Conservation (phyloP, 805 yeast species). For the Metschnikowia bowlesiae region DNA sequence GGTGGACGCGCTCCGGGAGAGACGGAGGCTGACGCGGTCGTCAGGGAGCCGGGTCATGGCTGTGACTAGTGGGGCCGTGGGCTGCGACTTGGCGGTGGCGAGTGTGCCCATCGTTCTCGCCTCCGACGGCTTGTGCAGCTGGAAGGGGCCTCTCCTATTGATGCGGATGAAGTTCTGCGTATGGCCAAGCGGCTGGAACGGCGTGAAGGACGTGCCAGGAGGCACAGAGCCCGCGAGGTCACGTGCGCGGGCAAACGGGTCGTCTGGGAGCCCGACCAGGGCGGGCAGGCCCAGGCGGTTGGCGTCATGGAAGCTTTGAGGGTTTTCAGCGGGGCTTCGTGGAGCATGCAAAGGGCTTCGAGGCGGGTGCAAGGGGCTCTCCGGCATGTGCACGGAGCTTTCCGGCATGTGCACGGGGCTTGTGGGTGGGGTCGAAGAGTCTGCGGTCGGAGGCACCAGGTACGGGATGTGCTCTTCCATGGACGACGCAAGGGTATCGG, state of each 20-base stretch:
- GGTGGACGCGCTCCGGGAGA: slow-evolving; percentile 5
- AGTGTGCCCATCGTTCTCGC: not conserved
- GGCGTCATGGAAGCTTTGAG: no score
- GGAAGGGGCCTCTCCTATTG: slow-evolving; percentile 1
- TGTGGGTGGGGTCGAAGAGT: not conserved
- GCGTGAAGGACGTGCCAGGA: not conserved
- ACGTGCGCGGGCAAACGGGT: not conserved
- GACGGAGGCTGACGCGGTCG: slow-evolving; percentile 2
- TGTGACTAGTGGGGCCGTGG: slow-evolving; percentile 7
- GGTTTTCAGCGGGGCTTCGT: not conserved
- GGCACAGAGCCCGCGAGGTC: not conserved
- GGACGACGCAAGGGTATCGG: not conserved
- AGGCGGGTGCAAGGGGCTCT: slow-evolving; percentile 2
- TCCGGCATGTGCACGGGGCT: slow-evolving; percentile 4
- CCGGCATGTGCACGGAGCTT: no score
- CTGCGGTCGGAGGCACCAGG: not conserved
- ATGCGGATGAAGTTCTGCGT: slow-evolving; percentile 9
- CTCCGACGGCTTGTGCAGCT: not conserved
- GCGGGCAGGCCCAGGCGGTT: not conserved
- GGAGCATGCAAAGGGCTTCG: not conserved
- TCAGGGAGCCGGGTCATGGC: slow-evolving; percentile 8
- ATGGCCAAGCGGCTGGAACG: slow-evolving; percentile 2
- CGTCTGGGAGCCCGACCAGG: not conserved
- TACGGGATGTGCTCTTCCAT: not conserved
- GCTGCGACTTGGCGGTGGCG: slow-evolving; percentile 8